These are phyloP conservation scores for Ustilago lituana DNA, from an alignment of 1,284 basidiomycete species.

Conservation along the genomic window DNA sequence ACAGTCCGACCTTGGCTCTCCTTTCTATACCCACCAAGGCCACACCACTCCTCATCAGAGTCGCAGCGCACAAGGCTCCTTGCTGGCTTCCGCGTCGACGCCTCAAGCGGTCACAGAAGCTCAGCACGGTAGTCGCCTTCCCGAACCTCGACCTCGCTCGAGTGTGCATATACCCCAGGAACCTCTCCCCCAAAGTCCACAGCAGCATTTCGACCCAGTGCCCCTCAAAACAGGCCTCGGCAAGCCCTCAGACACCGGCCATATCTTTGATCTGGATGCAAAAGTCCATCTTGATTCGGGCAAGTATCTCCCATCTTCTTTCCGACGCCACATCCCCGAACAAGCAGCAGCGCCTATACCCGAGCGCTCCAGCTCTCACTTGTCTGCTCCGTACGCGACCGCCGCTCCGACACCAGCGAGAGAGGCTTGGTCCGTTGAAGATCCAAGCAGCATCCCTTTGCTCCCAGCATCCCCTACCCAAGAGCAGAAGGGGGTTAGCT, in stretches of 20 bases:
- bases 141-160: neutral
- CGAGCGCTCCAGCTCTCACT: conserved; percentile 31
- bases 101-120: no score
- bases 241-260: conserved; percentile 3
- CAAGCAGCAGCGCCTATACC: conserved; percentile 26
- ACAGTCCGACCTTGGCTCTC: neutral
- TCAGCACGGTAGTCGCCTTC: no score
- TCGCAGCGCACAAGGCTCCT: neutral
- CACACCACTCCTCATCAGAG: neutral
- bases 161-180: conserved; percentile 1
- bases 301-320: conserved; percentile 31
- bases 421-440: conserved; percentile 22
- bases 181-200: neutral
- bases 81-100: no score
- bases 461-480: conserved; percentile 5
- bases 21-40: conserved; percentile 12
- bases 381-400: neutral
- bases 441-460: conserved; percentile 33
- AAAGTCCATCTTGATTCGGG: conserved; percentile 24
- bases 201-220: conserved; percentile 1
- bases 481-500: neutral
- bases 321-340: conserved; percentile 10
- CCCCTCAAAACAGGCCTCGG: conserved; percentile 9
- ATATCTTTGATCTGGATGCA: conserved; percentile 48
- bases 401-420: neutral